These are phyloP conservation scores for Hypsizygus ulmarius DNA, from an alignment of 1,284 basidiomycete species.

Conservation along the genomic window DNA sequence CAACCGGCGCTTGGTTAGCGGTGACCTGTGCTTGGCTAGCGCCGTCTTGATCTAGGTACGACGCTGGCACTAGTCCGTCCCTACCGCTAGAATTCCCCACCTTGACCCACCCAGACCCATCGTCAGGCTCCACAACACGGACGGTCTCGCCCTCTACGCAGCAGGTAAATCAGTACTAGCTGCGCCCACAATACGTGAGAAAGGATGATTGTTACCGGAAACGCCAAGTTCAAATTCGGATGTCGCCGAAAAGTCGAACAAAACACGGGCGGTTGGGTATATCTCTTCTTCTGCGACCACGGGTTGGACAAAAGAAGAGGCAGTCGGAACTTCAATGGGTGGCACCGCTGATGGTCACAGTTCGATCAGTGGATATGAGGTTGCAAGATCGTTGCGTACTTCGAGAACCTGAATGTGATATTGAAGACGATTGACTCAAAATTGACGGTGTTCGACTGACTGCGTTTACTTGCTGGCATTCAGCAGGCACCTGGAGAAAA, in stretches of 20 bases:
- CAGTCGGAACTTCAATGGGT: slow-evolving; percentile 36
- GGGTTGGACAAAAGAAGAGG: slow-evolving; percentile 53
- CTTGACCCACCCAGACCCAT: slow-evolving; percentile 86
- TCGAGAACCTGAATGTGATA: slow-evolving; percentile 24
- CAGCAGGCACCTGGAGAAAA: slow-evolving; percentile 58
- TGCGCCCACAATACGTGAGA: background rate
- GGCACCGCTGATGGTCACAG: slow-evolving; percentile 9
- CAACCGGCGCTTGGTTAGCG: slow-evolving; percentile 17
- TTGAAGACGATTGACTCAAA: slow-evolving; percentile 23
- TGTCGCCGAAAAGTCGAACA: slow-evolving; percentile 69
- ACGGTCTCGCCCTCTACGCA: slow-evolving; percentile 57
- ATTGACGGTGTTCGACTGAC: slow-evolving; percentile 23
- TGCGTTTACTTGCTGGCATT: slow-evolving; percentile 44
- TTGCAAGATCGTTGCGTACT: slow-evolving; percentile 19
- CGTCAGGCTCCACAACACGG: slow-evolving; percentile 68
- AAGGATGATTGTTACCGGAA: slow-evolving; percentile 39
- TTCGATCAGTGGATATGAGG: background rate
- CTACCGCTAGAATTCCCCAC: slow-evolving; percentile 54
- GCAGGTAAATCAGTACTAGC: slow-evolving; percentile 8
- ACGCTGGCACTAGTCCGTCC: slow-evolving; percentile 75
- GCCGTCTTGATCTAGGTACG: slow-evolving; percentile 57
- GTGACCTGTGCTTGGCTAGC: slow-evolving; percentile 20
- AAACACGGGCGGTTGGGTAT: slow-evolving; percentile 52
- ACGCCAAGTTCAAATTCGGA: slow-evolving; percentile 75
- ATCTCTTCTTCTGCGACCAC: slow-evolving; percentile 38